phyloP scores from a whole-genome alignment of 805 yeast species.

The Yamadazyma takamatsuzukensis region DNA sequence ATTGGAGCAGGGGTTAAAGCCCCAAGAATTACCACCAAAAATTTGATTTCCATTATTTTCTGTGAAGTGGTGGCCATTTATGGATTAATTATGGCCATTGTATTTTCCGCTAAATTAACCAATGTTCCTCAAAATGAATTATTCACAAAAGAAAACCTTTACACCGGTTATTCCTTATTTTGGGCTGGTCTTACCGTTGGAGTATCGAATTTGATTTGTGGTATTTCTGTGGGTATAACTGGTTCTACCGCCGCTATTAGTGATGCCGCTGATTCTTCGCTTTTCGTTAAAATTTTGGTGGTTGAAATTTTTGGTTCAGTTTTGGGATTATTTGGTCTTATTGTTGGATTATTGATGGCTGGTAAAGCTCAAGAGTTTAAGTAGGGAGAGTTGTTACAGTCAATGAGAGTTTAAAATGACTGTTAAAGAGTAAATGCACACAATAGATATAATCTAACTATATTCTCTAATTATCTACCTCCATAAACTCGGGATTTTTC shows the following conservation, averaged over 20 bases:
- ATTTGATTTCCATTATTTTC: constrained; percentile 92
- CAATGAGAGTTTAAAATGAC: too few relatives aligned
- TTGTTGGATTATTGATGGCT: constrained; percentile 96
- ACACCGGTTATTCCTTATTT: constrained; percentile 91
- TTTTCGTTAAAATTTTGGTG: constrained; percentile 93
- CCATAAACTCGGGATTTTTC: constrained; percentile 84
- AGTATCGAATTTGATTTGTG: constrained; percentile 87
- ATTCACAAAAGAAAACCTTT: constrained; percentile 77
- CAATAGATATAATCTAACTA: constrained; percentile 1
- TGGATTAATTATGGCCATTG: constrained; percentile 96
- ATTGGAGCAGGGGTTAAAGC: constrained; percentile 98
- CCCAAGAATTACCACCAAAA: constrained; percentile 96
- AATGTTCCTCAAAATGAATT: constrained; percentile 62
- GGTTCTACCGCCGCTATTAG: constrained; percentile 98
- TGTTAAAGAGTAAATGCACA: constrained; percentile 1
- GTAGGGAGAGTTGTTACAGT: too few relatives aligned
- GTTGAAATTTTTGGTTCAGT: constrained; percentile 97
- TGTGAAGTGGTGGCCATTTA: constrained; percentile 99
- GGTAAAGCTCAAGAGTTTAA: constrained; percentile 88
- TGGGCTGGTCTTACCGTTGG: constrained; percentile 99
- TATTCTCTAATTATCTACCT: constrained; percentile 43
- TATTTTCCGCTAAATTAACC: constrained; percentile 83
- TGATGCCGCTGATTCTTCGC: constrained; percentile 94
- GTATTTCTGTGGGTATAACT: constrained; percentile 94
- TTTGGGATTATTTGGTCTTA: constrained; percentile 90